Evolutionary conservation across 2,329 filamentous ascomycete genomes (phyloP), one percentile per base, ranked within the genome.

Genomic region (Sclerotinia glacialis): DNA sequence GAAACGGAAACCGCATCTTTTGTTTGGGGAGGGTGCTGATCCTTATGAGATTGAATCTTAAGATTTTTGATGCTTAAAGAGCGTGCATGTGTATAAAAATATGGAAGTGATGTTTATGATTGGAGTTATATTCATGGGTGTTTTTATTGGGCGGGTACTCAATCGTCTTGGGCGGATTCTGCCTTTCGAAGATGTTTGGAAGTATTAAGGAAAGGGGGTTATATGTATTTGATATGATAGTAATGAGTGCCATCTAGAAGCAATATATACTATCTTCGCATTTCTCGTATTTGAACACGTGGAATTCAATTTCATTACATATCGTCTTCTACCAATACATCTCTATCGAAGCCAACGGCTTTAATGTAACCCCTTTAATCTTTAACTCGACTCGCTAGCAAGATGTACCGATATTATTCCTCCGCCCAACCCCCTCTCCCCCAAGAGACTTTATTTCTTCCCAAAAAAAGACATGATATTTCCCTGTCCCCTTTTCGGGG

Each of bases 391-490:
- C 34, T 55, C 60, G 60, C 60, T 55, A 31, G 5, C 34, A 53
- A n/a, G 23, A 54, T 3, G 2, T 2, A 6, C 3, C 47, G 1
- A 53, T 40, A 16, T 5, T 21, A 28, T 12, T 40, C 3, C 5
- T 31, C 47, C 18, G 12, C 21, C n/a, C 18, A 56, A 26, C 14
- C 16, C 9, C 9, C 16, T 14, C 9, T 28, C n/a, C 11, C 8
- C 16, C 5, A 49, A 40, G n/a, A 16, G 31, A 28, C 1, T 28
- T 68, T 47, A 74, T 64, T 93, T 95, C 81, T 96, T 97, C 52
- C 85, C 84, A 78, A 97, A 97, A 79, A 97, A 97, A 0, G 89
- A 92, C 89, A 93, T 96, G 75, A 97, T 96, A 76, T 83, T 96
- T 3, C 93, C 92, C 74, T 92, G 89, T 3, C 85, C 77, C 9